A percentile compares a stretch with the other conserved stretches of the same genome.
Conservation (phyloP, 129 eudicot species). For the Saposhnikovia divaricata region DNA sequence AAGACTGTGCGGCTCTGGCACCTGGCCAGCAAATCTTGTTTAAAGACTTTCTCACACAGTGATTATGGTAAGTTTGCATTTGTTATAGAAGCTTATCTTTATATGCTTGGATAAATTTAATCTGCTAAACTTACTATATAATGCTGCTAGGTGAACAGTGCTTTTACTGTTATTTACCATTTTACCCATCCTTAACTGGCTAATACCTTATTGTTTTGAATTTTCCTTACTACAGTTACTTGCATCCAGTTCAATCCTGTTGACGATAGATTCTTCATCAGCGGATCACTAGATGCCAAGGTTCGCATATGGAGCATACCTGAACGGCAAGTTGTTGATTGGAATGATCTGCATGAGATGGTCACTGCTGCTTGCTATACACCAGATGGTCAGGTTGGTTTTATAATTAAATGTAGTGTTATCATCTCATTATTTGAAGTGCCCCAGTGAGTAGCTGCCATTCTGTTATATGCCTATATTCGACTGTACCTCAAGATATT, state of each 20-base stretch:
- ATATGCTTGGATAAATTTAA: not conserved
- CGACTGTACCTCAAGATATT: conserved; percentile 13
- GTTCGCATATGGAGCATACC: conserved; percentile 99
- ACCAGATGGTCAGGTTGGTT: conserved; percentile 97
- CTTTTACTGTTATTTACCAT: not conserved
- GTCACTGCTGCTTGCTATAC: conserved; percentile 99
- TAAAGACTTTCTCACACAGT: conserved; percentile 93
- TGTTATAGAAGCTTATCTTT: not conserved
- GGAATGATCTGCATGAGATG: conserved; percentile 99
- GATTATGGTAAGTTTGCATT: conserved; percentile 66
- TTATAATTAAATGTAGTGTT: conserved; percentile 8
- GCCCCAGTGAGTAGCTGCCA: conserved; percentile 10
- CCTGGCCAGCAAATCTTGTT: conserved; percentile 78
- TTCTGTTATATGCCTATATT: conserved; percentile 12
- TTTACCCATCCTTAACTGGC: not conserved
- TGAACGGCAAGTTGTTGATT: conserved; percentile 95
- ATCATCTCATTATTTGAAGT: conserved; percentile 12
- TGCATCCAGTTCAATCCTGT: conserved; percentile 99
- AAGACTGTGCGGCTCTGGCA: conserved; percentile 96
- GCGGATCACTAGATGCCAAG: conserved; percentile 92
- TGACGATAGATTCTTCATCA: conserved; percentile 89
- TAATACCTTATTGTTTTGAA: conserved; percentile 15
- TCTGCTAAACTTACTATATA: not conserved
- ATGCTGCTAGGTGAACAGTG: not conserved
- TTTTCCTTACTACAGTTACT: conserved; percentile 57